Evolutionary conservation across 371 early-diverging fungal genomes (phyloP), one percentile per base, ranked within the genome.

Genomic region (Mortierella sp.): DNA sequence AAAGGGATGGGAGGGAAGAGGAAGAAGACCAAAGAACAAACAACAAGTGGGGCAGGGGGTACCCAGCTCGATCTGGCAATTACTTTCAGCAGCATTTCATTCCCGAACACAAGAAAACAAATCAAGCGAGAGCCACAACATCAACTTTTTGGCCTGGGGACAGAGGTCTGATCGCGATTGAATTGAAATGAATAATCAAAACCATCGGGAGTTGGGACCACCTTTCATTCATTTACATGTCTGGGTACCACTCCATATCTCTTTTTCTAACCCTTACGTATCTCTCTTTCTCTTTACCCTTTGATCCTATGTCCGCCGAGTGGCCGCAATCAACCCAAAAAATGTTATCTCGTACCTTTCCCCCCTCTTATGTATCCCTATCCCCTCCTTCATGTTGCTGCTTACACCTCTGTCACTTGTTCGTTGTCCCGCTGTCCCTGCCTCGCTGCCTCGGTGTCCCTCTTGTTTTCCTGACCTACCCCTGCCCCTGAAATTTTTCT

Each of bases 101-200:
- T 58, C 35, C 63, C 38, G 65, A 65, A 65, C 65, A 65, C 65
- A 65, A 21, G 24, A 60, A 60, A 60, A 32, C 51, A 51, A 51
- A 21, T 18, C 14, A 14, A 51, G 21, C 38, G 65, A 21, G 65
- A 65, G 65, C 56, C 24, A 24, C 27, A 27, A 56, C 29, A 27
- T 27, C 11, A 10, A 10, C 11, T 35, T 35, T 65, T 65, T 65
- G 65, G 65, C 38, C 65, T 65, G 65, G 65, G 65, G 65, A 63
- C 65, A 63, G 38, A 21, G 65, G 65, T 65, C 65, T 65, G 65
- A 18, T 65, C 65, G 65, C 32, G 6, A 60, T 32, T 60, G 29
- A 60, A 60, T 60, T 16, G 60, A 27, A n/a, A 60, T 60, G 21
- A 51, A 21, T 51, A 51, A 51, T 60, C 29, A 60, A 29, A 60